Conservation (phyloP, 768 basidiomycete genomes). For the Cystofilobasidium bisporidii region DNA sequence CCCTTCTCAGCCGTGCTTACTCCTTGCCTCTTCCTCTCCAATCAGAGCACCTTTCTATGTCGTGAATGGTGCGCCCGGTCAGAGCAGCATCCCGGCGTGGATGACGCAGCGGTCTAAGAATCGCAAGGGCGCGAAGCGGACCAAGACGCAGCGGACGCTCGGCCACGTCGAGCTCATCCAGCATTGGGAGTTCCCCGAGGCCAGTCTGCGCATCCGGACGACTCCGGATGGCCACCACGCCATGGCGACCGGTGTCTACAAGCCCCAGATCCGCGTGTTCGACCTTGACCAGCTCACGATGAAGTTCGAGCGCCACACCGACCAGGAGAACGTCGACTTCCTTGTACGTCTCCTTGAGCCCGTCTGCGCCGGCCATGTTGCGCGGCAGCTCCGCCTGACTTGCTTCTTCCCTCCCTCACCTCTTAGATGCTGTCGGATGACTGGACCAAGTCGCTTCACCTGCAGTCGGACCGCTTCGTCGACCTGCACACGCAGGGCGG, state of each 20-base stretch:
- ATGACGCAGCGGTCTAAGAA: slow-evolving; percentile 26
- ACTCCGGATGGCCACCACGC: slow-evolving; percentile 87
- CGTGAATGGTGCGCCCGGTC: slow-evolving; percentile 28
- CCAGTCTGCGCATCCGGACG: slow-evolving; percentile 79
- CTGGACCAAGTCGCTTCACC: slow-evolving; percentile 96
- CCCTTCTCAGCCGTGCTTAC: not conserved
- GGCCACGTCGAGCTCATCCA: slow-evolving; percentile 85
- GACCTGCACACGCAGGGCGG: slow-evolving; percentile 91
- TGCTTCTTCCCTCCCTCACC: not conserved
- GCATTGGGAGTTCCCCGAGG: slow-evolving; percentile 94
- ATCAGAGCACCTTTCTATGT: not conserved
- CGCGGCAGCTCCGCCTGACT: too few relatives aligned
- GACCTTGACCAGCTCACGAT: slow-evolving; percentile 83
- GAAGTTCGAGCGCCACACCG: slow-evolving; percentile 93
- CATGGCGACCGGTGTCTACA: slow-evolving; percentile 92
- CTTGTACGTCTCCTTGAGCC: slow-evolving; percentile 86
- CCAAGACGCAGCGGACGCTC: slow-evolving; percentile 28
- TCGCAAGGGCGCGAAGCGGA: slow-evolving; percentile 26
- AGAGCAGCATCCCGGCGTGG: slow-evolving; percentile 27
- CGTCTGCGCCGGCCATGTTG: too few relatives aligned
- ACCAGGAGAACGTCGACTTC: slow-evolving; percentile 96
- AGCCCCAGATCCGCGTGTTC: slow-evolving; percentile 93
- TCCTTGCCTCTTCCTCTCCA: not conserved
- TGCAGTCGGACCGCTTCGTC: slow-evolving; percentile 90
- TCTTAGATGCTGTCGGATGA: slow-evolving; percentile 83